Percentiles rank a stretch among this genome's conserved stretches.
These are phyloP conservation scores for Trametes maxima DNA, from an alignment of 768 basidiomycete species.

Conservation along the genomic window DNA sequence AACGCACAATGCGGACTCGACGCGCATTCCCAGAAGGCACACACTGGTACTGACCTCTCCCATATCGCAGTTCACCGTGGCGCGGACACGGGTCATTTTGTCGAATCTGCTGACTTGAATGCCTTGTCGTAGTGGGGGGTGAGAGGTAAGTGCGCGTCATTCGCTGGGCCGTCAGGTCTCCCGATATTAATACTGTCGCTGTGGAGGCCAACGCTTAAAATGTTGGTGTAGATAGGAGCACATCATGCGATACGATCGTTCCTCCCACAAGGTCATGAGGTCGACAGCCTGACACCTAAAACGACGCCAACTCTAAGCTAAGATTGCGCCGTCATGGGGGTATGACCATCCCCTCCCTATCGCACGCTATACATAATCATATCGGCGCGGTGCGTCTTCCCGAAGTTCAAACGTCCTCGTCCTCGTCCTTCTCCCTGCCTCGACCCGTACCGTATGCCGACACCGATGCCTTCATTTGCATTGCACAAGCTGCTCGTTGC, in stretches of 20 bases:
- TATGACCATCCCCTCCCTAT: neutral
- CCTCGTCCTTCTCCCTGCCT: neutral
- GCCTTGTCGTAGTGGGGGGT: neutral
- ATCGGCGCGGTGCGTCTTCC: neutral
- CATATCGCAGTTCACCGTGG: slow-evolving; percentile 38
- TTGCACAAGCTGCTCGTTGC: slow-evolving; percentile 60
- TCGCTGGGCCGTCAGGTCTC: neutral
- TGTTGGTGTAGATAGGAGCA: slow-evolving; percentile 6
- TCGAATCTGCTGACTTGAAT: neutral
- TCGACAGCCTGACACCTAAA: neutral
- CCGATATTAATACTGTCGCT: neutral
- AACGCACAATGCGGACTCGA: too few species aligned
- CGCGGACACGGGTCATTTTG: slow-evolving; percentile 19
- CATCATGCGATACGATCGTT: slow-evolving; percentile 1
- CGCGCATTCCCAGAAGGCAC: too few species aligned
- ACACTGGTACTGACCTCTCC: slow-evolving; percentile 31
- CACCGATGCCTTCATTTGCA: neutral
- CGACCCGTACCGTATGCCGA: too few species aligned
- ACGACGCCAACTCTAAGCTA: neutral
- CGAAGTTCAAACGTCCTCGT: too few species aligned
- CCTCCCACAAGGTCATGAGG: neutral
- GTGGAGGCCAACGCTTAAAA: neutral
- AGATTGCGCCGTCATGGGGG: neutral
- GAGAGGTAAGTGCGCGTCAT: neutral
- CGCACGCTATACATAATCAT: neutral